A percentile compares a stretch with the other conserved stretches of the same genome.
These are phyloP conservation scores for Exophiala calicioides DNA, from an alignment of 2,329 filamentous ascomycete species.

Conservation along the genomic window DNA sequence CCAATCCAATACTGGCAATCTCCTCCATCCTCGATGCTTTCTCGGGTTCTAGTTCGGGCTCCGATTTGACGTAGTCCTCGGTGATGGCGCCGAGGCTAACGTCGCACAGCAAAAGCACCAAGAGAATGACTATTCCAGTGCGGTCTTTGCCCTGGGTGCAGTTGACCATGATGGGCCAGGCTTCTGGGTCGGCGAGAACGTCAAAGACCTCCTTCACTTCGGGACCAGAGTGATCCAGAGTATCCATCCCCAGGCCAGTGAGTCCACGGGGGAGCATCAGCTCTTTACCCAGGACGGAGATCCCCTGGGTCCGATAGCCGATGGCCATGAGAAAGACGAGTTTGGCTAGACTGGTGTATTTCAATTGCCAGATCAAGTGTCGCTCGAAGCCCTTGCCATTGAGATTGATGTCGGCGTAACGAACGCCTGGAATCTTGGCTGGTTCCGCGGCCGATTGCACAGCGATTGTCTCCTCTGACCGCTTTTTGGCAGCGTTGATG, in stretches of 20 bases:
- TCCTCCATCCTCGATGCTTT: conserved; percentile 66
- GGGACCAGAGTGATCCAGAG: conserved; percentile 64
- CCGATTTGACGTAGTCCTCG: conserved; percentile 71
- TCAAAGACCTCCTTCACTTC: conserved; percentile 71
- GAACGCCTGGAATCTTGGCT: conserved; percentile 63
- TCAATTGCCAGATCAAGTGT: conserved; percentile 66
- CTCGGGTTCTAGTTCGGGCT: conserved; percentile 61
- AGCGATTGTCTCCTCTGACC: conserved; percentile 44
- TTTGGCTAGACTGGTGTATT: conserved; percentile 60
- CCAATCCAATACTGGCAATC: conserved; percentile 69
- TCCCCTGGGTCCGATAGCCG: conserved; percentile 68
- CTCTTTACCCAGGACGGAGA: conserved; percentile 67
- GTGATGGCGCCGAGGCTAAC: conserved; percentile 56
- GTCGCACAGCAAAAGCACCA: conserved; percentile 66
- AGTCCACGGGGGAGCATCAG: conserved; percentile 74
- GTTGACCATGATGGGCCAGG: conserved; percentile 70
- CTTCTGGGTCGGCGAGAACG: conserved; percentile 55
- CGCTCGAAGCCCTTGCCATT: conserved; percentile 72
- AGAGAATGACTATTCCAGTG: conserved; percentile 69
- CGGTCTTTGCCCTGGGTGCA: conserved; percentile 91
- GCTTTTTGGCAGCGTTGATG: conserved; percentile 65
- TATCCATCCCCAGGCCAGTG: conserved; percentile 67
- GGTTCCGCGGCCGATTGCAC: conserved; percentile 52
- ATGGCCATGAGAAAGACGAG: conserved; percentile 64
- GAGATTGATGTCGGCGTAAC: conserved; percentile 69